Evolutionary conservation across 2,329 filamentous ascomycete genomes (phyloP).

Genomic region (Fusarium siculi): DNA sequence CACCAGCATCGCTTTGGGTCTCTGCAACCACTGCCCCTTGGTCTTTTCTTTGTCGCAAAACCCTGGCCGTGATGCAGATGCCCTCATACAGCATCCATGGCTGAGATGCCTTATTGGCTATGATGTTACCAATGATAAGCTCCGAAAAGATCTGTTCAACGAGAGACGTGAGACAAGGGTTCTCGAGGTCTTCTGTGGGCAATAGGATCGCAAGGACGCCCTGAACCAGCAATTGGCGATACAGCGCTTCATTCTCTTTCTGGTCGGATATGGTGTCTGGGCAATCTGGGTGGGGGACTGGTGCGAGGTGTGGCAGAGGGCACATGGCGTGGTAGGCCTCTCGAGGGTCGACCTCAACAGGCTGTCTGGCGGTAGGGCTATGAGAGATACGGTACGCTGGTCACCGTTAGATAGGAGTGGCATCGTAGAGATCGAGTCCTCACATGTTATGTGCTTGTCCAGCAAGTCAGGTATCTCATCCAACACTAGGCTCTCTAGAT

Average conservation of each 20-base stretch:
- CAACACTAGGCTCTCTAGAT: constrained; percentile 83
- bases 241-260: constrained; percentile 79
- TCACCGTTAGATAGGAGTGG: constrained; percentile 29
- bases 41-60: constrained; percentile 48
- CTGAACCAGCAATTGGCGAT: constrained; percentile 89
- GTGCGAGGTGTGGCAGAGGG: constrained; percentile 82
- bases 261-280: constrained; percentile 67
- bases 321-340: constrained; percentile 85
- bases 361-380: constrained; percentile 65
- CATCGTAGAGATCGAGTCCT: constrained; percentile 33
- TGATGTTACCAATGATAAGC: constrained; percentile 84
- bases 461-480: constrained; percentile 89
- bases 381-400: constrained; percentile 79
- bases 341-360: constrained; percentile 70
- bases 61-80: constrained; percentile 75
- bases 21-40: constrained; percentile 25
- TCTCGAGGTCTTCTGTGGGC: constrained; percentile 92
- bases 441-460: constrained; percentile 83
- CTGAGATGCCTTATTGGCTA: constrained; percentile 84
- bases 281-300: constrained; percentile 71
- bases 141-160: constrained; percentile 90
- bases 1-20: constrained; percentile 17
- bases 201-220: constrained; percentile 84
- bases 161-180: constrained; percentile 83
- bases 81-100: constrained; percentile 90